phyloP scores from a whole-genome alignment of 2,329 filamentous ascomycete species.

The Aureobasidium lini region DNA sequence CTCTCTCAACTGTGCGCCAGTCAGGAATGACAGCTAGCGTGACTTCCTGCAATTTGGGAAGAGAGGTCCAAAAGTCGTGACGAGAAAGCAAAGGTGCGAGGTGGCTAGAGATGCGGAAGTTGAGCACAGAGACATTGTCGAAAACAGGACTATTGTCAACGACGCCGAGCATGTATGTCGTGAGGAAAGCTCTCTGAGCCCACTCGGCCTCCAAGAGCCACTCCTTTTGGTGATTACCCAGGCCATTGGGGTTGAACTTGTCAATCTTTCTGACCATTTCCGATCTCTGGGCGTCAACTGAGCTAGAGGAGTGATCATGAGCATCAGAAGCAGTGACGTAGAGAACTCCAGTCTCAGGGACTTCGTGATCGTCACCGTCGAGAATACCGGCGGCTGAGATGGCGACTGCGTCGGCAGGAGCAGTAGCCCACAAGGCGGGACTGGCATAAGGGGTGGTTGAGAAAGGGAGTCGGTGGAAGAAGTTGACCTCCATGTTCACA shows the following conservation, averaged over 20 bases:
- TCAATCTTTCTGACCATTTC: background rate
- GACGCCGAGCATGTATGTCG: slow-evolving; percentile 58
- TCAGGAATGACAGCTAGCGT: slow-evolving; percentile 57
- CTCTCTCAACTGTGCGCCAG: slow-evolving; percentile 53
- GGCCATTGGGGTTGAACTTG: slow-evolving; percentile 3
- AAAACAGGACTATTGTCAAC: slow-evolving; percentile 54
- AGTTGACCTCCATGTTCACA: background rate
- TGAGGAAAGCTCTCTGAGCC: slow-evolving; percentile 61
- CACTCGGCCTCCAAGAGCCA: slow-evolving; percentile 62
- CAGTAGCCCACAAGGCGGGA: slow-evolving; percentile 4
- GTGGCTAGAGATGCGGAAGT: slow-evolving; percentile 56
- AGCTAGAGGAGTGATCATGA: background rate
- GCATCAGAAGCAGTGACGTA: background rate
- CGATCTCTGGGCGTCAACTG: background rate
- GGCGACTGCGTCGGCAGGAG: background rate
- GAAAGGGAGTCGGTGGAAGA: background rate
- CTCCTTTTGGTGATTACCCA: slow-evolving; percentile 51
- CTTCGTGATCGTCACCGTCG: background rate
- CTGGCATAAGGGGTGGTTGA: slow-evolving; percentile 3
- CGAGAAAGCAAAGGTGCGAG: slow-evolving; percentile 51
- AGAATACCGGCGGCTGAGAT: background rate
- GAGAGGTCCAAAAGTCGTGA: slow-evolving; percentile 53
- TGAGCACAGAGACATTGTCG: slow-evolving; percentile 49
- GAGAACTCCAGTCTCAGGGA: background rate
- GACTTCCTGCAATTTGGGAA: slow-evolving; percentile 48